Conservation (phyloP, 768 basidiomycete species). For the Cystobasidium tubakii region DNA sequence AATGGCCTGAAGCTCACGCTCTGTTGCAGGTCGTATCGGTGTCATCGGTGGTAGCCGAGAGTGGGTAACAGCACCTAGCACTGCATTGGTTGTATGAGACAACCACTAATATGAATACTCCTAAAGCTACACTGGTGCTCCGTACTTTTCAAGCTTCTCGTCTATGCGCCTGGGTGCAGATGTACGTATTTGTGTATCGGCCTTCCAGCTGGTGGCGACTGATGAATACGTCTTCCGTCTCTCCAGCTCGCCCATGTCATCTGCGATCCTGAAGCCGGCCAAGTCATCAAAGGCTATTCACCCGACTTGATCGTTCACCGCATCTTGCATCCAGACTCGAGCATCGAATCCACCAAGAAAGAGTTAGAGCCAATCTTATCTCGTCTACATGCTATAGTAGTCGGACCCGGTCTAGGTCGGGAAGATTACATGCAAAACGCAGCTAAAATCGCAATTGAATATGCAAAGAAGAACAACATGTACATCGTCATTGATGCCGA, state of each 20-base stretch:
- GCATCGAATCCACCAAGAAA: constrained; percentile 39
- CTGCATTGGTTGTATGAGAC: not conserved
- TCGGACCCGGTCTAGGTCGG: constrained; percentile 90
- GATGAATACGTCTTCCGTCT: constrained; percentile 46
- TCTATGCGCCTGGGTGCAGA: constrained; percentile 62
- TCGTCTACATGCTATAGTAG: constrained; percentile 82
- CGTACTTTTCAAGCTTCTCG: constrained; percentile 88
- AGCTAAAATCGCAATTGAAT: constrained; percentile 65
- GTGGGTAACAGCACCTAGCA: constrained; percentile 54
- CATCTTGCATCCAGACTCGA: constrained; percentile 64
- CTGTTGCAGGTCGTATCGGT: constrained; percentile 69
- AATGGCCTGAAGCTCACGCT: constrained; percentile 3
- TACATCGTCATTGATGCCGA: constrained; percentile 93
- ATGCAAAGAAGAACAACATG: constrained; percentile 70
- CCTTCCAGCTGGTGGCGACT: not conserved
- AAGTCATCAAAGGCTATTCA: constrained; percentile 92
- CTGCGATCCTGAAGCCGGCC: constrained; percentile 84
- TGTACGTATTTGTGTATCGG: not conserved
- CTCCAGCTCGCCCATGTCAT: constrained; percentile 92
- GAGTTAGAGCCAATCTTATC: constrained; percentile 58
- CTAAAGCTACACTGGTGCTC: constrained; percentile 86
- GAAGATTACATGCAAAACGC: constrained; percentile 81
- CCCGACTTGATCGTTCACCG: constrained; percentile 94
- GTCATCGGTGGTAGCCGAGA: constrained; percentile 90
- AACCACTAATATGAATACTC: not conserved